These are phyloP conservation scores for Fusarium citri DNA, from an alignment of 2,329 filamentous ascomycete genomes.

Conservation along the genomic window DNA sequence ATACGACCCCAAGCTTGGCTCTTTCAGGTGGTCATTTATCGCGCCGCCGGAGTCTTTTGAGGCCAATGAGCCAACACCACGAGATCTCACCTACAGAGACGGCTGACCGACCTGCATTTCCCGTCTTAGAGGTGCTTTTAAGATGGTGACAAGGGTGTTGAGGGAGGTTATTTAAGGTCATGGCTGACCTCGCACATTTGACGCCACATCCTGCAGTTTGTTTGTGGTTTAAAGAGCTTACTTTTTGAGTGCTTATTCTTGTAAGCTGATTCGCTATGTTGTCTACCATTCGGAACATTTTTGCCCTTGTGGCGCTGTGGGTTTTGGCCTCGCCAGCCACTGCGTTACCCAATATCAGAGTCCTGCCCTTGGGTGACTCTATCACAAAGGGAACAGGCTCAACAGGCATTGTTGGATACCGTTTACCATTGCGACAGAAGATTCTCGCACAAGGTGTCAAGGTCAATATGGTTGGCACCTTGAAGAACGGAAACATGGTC, in stretches of 20 bases:
- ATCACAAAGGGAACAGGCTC: constrained; percentile 36
- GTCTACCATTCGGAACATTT: background rate
- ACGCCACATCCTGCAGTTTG: constrained; percentile 14
- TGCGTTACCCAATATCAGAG: constrained; percentile 24
- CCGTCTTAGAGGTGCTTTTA: background rate
- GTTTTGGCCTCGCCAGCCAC: background rate
- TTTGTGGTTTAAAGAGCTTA: background rate
- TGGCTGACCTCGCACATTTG: constrained; percentile 3
- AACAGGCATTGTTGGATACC: constrained; percentile 21
- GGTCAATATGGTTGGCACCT: constrained; percentile 26
- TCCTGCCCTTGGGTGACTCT: constrained; percentile 29
- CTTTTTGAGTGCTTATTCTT: background rate
- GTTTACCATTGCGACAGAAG: constrained; percentile 9
- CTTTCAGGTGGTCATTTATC: background rate
- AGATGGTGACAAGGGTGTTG: constrained; percentile 10
- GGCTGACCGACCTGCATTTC: background rate
- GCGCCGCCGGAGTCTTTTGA: background rate
- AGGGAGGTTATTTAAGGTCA: constrained; percentile 12
- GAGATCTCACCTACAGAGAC: constrained; percentile 12
- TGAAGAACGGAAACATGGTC: constrained; percentile 22
- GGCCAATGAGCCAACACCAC: constrained; percentile 20
- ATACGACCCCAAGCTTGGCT: background rate
- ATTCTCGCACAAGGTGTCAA: constrained; percentile 11
- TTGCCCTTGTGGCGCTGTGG: background rate
- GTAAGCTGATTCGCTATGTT: constrained; percentile 3